phyloP scores from a whole-genome alignment of 192 early-diverging fungal species.

The Gonapodya prolifera region DNA sequence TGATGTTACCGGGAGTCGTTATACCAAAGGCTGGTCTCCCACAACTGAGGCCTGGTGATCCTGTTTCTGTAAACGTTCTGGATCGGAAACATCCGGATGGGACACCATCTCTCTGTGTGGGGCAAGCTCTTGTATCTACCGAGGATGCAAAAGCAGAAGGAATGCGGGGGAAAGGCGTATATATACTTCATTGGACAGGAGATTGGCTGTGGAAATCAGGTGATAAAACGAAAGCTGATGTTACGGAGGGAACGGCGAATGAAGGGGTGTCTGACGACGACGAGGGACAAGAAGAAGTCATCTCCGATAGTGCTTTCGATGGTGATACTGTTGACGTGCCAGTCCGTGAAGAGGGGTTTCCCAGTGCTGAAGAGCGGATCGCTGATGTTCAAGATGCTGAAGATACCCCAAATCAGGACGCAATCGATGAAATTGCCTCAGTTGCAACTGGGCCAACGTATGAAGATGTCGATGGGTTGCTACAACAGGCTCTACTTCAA shows the following conservation, averaged over 20 bases:
- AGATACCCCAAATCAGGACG: constrained; percentile 5
- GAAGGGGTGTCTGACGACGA: background rate
- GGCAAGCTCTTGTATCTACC: background rate
- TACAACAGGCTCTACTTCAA: constrained; percentile 57
- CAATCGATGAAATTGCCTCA: background rate
- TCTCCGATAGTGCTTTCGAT: background rate
- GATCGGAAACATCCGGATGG: background rate
- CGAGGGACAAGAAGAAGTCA: background rate
- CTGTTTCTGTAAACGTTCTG: background rate
- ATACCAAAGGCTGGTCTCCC: constrained; percentile 22
- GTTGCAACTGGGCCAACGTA: constrained; percentile 12
- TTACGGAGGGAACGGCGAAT: constrained; percentile 11
- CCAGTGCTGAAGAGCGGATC: background rate
- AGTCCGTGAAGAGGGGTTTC: background rate
- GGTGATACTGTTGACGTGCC: background rate
- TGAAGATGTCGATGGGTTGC: constrained; percentile 60
- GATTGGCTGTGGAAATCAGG: constrained; percentile 75
- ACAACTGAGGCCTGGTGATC: constrained; percentile 8
- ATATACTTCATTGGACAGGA: constrained; percentile 57
- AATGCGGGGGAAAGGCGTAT: constrained; percentile 69
- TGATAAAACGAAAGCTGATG: constrained; percentile 30
- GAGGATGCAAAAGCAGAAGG: constrained; percentile 18
- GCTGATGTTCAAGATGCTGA: background rate
- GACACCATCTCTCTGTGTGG: background rate
- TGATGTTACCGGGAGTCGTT: constrained; percentile 68